Base-by-base conservation (phyloP, 148 eudicot species). In the Camellia japonica region DNA sequence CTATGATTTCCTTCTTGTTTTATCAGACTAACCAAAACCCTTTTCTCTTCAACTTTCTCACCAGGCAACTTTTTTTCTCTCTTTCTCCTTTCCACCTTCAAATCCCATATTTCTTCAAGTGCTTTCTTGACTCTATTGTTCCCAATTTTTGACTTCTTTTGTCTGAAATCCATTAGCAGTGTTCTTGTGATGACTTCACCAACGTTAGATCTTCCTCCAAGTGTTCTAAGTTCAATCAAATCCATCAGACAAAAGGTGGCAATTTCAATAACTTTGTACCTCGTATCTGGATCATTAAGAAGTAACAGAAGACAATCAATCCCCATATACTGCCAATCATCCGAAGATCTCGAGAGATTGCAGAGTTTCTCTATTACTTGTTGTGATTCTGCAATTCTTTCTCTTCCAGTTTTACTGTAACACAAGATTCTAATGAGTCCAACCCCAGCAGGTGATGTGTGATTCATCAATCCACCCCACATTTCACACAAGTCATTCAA, bases 251-350 rank as follows among this genome's bases (percentile, higher is more conserved):
- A 86, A 30, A 82, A 78, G 2, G 81, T 76, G 79, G 85, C 82
- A 42, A 75, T 82, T 64, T 93, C 86, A 44, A 91, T 82, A 16
- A 93, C 85, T 73, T 81, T 88, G 83, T 85, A 84, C 84, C 98
- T 89, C 49, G 95, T 87, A 30, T 74, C 72, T 66, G 82, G 81
- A 63, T 94, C 98, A 73, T 84, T 87, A 54, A 94, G 91, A 66
- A 94, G 86, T 63, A 90, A 78, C 20, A 93, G 80, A 10, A 94
- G 94, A 59, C 91, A 87, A 72, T 94, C 98, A 69, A 92, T 89
- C 51, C 90, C 97, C 88, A 94, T 94, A 60, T 91, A 90, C 67
- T 89, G 98, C 97, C 93, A 92, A 83, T 92, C 93, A 82, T 94
- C 97, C 19, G 93, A 94, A 41, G 95, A 92, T 78, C 98, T 89